Evolutionary conservation across 2,329 filamentous ascomycete genomes (phyloP), one percentile per base, ranked within the genome.

Genomic region (Aspergillus sp.): DNA sequence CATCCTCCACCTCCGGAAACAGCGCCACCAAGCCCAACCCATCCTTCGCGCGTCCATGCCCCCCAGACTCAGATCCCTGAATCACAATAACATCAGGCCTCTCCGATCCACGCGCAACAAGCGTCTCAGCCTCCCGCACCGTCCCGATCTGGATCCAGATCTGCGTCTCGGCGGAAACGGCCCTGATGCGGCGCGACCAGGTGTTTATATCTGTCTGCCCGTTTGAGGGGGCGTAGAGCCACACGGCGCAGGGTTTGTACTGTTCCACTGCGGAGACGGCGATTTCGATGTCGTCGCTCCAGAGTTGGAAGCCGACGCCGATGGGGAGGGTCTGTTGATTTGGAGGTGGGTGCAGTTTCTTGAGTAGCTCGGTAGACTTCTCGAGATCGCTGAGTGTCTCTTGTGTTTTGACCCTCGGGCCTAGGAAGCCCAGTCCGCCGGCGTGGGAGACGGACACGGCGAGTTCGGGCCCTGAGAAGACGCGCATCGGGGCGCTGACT

Each of bases 401-500:
- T 17, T 68, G 58, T 2, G 75, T 69, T 57, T 76, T 75, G 23
- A 68, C 88, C 0, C 85, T 84, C 0, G 87, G 86, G 1, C 78
- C 76, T 14, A 86, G 79, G 61, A 92, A 79, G 1, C 78, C 84
- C 0, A 84, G 62, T 1, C 81, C 82, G 2, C 82, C 82, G 31
- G 84, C 81, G 61, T 73, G 73, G 2, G 84, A 86, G 14, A 90
- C 81, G 35, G 85, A 82, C 17, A 86, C 76, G 2, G 87, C 86
- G 2, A 91, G 79, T 0, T 70, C 80, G 58, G 72, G 83, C 66
- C 74, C 81, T 61, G 81, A 77, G 62, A 91, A 85, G 21, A 88
- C 79, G 51, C 87, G 84, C 89, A 92, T 91, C 0, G 89, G 90
- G 2, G 87, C 89, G 55, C 81, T 77, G 55, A 84, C 78, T 21